phyloP scores from a whole-genome alignment of 2,329 filamentous ascomycete species.

The Huntiella moniliformis region DNA sequence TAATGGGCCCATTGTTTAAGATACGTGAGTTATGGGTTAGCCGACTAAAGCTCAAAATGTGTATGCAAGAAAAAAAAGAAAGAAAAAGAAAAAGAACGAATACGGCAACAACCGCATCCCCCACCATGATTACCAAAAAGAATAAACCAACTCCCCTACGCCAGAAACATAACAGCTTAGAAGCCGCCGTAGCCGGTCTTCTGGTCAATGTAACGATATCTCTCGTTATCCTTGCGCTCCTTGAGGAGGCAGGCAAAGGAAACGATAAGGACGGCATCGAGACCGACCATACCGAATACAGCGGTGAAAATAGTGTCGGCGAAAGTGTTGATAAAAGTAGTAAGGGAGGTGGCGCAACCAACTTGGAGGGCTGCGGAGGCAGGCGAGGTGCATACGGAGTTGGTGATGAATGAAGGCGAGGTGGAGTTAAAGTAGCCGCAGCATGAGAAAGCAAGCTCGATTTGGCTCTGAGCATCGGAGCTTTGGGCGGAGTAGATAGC shows the following conservation, averaged over 20 bases:
- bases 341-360: conserved; percentile 51
- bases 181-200: conserved; percentile 41
- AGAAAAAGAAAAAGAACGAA: not conserved
- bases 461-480: conserved; percentile 39
- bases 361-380: conserved; percentile 49
- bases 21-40: too few relatives aligned
- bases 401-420: conserved; percentile 51
- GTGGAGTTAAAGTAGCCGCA: conserved; percentile 63
- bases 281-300: conserved; percentile 58
- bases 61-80: conserved; percentile 3
- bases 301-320: conserved; percentile 63
- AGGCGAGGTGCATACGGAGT: conserved; percentile 48
- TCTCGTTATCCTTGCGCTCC: conserved; percentile 60
- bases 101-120: not conserved
- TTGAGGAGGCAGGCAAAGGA: conserved; percentile 59
- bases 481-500: conserved; percentile 41
- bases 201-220: conserved; percentile 65
- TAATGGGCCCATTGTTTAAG: too few relatives aligned
- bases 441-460: conserved; percentile 59
- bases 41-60: not conserved
- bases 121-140: not conserved
- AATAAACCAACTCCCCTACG: not conserved
- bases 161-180: conserved; percentile 17
- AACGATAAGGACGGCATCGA: conserved; percentile 50
- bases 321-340: conserved; percentile 49